Conservation (phyloP, 495 filamentous ascomycete genomes). For the Parathielavia appendiculata region DNA sequence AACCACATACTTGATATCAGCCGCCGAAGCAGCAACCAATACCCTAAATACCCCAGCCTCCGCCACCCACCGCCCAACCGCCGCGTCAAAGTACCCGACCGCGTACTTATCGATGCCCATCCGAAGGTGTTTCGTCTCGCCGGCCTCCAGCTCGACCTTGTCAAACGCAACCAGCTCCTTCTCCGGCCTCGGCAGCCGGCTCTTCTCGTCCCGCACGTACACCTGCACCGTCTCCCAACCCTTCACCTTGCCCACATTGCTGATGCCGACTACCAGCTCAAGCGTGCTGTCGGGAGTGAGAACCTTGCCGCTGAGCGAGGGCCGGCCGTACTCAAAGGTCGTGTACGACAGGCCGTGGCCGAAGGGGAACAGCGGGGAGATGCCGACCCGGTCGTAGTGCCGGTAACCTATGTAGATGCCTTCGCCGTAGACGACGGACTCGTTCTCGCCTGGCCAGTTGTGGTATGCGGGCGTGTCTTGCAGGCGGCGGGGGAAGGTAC, state of each 20-base stretch:
- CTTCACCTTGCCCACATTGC: constrained; percentile 58
- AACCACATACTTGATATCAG: constrained; percentile 41
- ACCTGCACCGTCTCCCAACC: constrained; percentile 78
- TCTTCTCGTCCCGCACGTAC: constrained; percentile 58
- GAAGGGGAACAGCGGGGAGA: constrained; percentile 68
- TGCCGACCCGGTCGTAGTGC: constrained; percentile 68
- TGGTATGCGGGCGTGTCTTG: constrained; percentile 78
- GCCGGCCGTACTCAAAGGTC: constrained; percentile 62
- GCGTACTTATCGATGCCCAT: constrained; percentile 68
- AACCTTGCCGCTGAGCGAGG: constrained; percentile 46
- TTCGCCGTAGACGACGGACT: constrained; percentile 75
- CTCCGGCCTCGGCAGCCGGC: constrained; percentile 58
- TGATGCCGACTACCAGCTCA: constrained; percentile 58
- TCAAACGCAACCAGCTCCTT: constrained; percentile 77
- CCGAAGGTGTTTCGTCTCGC: constrained; percentile 63
- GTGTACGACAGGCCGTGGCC: constrained; percentile 83
- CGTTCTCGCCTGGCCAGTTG: constrained; percentile 79
- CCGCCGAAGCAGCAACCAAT: constrained; percentile 53
- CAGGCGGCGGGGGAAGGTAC: constrained; percentile 64
- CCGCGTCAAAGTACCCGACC: constrained; percentile 76
- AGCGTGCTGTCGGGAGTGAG: constrained; percentile 50
- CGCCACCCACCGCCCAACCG: constrained; percentile 63
- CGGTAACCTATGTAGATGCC: constrained; percentile 80
- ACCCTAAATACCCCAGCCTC: constrained; percentile 71
- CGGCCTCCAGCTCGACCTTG: constrained; percentile 65